Evolutionary conservation across 2,329 filamentous ascomycete genomes (phyloP).

Genomic region (Penicillium sp.): DNA sequence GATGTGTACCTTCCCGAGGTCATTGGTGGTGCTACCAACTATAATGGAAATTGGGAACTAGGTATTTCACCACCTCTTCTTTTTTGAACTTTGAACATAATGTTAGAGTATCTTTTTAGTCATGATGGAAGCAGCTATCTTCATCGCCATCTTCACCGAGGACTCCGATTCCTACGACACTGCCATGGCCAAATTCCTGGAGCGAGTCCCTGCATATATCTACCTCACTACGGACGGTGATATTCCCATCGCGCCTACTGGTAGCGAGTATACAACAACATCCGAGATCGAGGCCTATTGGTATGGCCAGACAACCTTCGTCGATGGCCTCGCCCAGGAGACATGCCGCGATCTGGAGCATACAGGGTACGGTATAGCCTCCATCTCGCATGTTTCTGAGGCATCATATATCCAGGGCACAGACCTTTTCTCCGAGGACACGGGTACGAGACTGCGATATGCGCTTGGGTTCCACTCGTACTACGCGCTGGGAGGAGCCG

Average conservation of each 20-base stretch:
- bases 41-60: slow-evolving; percentile 14
- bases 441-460: slow-evolving; percentile 21
- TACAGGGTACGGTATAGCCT: slow-evolving; percentile 27
- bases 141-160: slow-evolving; percentile 28
- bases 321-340: slow-evolving; percentile 20
- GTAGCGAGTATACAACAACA: too few species aligned
- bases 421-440: slow-evolving; percentile 23
- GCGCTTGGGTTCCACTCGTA: slow-evolving; percentile 25
- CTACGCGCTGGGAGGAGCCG: too few species aligned
- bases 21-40: slow-evolving; percentile 25
- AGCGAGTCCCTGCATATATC: slow-evolving; percentile 28
- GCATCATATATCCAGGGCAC: slow-evolving; percentile 29
- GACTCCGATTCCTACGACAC: slow-evolving; percentile 21
- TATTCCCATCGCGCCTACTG: slow-evolving; percentile 10
- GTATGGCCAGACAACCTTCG: neutral
- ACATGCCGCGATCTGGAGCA: slow-evolving; percentile 32
- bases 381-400: slow-evolving; percentile 30
- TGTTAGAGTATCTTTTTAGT: slow-evolving; percentile 9
- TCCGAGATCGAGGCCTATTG: slow-evolving; percentile 7
- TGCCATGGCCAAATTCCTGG: slow-evolving; percentile 24
- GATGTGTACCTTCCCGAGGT: slow-evolving; percentile 28
- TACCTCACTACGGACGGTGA: slow-evolving; percentile 24
- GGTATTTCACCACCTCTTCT: too few species aligned
- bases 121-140: slow-evolving; percentile 25
- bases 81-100: neutral